Evolutionary conservation across 2,329 filamentous ascomycete genomes (phyloP), one percentile per base, ranked within the genome.

Genomic region (Arthrinium puccinioides): DNA sequence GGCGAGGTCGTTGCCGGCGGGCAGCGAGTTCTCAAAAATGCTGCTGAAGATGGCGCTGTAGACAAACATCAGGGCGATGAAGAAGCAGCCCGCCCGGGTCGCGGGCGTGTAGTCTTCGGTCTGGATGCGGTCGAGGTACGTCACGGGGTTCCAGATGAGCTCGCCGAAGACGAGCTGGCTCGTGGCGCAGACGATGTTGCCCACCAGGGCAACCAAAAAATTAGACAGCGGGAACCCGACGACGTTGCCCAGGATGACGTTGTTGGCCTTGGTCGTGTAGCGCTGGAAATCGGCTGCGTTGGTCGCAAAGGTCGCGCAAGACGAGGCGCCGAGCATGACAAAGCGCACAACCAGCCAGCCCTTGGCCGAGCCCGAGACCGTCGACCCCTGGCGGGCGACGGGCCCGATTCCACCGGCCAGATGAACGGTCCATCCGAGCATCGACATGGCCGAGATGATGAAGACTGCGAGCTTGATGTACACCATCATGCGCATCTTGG

Each of bases 221-320:
- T 60, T 64, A 2, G 62, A 51, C 0, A 66, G 11, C 0, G 63
- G 64, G 37, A 65, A 66, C 15, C 63, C 59, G 15, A 67, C 25
- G 4, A 66, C 8, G 36, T 69, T 62, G 1, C 61, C 63, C 5
- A 59, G 21, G 14, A 69, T 52, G 2, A 63, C 58, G 41, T 69
- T 63, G 9, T 55, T 59, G 2, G 62, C 59, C 28, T 56, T 58
- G 0, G 37, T 46, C 0, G 65, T 59, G 43, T 69, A 69, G 13
- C 66, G 53, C 40, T 66, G 63, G 30, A 67, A 61, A 45, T 69
- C 63, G 1, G 63, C 57, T 4, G 62, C 62, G 42, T 64, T 65
- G 26, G 52, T 58, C n/a, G 52, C 59, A 46, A 56, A 64, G 5
- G 57, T 64, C 7, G 55, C 55, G 28, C 54, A 58, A 40, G 56